Evolutionary conservation across 495 filamentous ascomycete species (phyloP).

Genomic region (Xylaria grammica): DNA sequence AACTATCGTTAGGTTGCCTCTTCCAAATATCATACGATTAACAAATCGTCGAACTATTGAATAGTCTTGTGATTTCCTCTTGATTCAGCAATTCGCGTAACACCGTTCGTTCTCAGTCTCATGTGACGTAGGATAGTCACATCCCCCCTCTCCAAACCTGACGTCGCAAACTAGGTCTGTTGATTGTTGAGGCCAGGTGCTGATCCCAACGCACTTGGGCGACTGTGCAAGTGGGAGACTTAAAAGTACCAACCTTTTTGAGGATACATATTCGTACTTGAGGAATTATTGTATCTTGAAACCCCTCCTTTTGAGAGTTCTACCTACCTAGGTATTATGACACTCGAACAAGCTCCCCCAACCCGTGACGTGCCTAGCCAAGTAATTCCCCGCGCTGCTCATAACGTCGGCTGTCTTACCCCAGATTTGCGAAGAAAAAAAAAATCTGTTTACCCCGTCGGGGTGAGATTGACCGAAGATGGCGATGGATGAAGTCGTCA

Average conservation of each 20-base stretch:
- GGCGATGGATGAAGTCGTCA: background rate
- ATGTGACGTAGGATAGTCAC: background rate
- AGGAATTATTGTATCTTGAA: background rate
- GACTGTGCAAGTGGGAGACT: background rate
- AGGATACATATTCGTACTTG: background rate
- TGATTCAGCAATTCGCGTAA: constrained; percentile 4
- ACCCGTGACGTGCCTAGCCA: constrained; percentile 2
- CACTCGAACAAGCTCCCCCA: background rate
- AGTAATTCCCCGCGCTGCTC: background rate
- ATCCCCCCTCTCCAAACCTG: background rate
- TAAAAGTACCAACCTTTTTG: background rate
- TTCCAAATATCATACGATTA: constrained; percentile 10
- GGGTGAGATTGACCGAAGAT: constrained; percentile 12
- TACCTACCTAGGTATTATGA: background rate
- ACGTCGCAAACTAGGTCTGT: background rate
- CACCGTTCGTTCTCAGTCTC: background rate
- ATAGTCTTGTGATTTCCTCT: background rate
- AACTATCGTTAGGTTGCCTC: background rate
- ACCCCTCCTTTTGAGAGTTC: background rate
- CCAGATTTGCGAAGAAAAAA: background rate
- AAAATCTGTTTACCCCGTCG: constrained; percentile 3
- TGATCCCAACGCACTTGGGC: background rate
- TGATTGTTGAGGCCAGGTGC: background rate
- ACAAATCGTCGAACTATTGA: background rate
- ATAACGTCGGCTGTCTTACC: background rate